Evolutionary conservation across 139 green algal species (phyloP).

Genomic region (Chlamydomonas incerta): DNA sequence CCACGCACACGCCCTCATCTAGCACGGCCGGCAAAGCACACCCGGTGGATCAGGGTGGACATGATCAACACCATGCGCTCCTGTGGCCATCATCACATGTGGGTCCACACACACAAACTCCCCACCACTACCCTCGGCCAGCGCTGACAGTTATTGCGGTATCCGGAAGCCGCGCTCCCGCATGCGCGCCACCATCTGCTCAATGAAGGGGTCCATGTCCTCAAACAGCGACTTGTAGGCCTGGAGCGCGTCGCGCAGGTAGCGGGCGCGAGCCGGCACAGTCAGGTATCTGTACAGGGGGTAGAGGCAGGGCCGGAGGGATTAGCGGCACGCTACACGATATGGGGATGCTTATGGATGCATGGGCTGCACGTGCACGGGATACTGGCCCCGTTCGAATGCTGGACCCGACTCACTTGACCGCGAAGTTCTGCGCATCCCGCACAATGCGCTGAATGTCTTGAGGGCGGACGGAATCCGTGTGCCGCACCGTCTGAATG

Average conservation of each 20-base stretch:
- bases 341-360: background rate
- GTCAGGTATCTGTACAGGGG: background rate
- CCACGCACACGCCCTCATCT: too few relatives aligned
- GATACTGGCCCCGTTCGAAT: too few relatives aligned
- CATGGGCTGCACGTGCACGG: too few relatives aligned
- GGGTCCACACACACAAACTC: too few relatives aligned
- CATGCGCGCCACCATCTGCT: background rate
- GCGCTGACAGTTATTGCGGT: too few relatives aligned
- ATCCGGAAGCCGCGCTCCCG: background rate
- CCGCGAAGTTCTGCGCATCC: constrained; percentile 10
- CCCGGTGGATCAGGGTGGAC: too few relatives aligned
- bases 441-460: background rate
- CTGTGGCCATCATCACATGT: too few relatives aligned
- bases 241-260: constrained; percentile 9
- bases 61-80: too few relatives aligned
- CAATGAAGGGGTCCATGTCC: constrained; percentile 22
- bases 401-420: constrained; percentile 19
- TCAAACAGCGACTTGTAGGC: constrained; percentile 11
- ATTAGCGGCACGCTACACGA: background rate
- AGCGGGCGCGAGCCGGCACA: background rate
- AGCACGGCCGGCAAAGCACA: too few relatives aligned
- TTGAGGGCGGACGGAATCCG: background rate
- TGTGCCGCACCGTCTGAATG: background rate
- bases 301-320: background rate
- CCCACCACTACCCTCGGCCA: too few relatives aligned